Conservation (phyloP, 2,329 filamentous ascomycete genomes). For the Juglanconis sp. region DNA sequence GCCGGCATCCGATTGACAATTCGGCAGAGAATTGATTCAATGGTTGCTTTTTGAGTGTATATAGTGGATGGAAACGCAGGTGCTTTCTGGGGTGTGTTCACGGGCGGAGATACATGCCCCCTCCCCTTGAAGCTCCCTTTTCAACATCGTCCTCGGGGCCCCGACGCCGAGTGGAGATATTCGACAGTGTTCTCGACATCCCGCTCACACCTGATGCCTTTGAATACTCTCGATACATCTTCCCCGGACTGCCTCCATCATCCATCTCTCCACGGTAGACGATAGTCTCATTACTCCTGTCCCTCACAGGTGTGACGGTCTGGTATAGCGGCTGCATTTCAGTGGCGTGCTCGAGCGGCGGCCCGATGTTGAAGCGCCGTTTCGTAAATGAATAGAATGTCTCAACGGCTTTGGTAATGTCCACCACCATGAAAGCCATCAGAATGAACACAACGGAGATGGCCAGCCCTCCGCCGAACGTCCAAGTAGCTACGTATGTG, state of each 20-base stretch:
- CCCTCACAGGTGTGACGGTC: background rate
- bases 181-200: slow-evolving; percentile 14
- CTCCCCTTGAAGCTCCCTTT: background rate
- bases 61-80: background rate
- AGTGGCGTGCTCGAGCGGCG: background rate
- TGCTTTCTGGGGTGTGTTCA: background rate
- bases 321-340: slow-evolving; percentile 2
- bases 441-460: slow-evolving; percentile 36
- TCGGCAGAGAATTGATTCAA: no score
- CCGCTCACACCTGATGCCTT: slow-evolving; percentile 15
- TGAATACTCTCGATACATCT: slow-evolving; percentile 12
- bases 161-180: slow-evolving; percentile 7
- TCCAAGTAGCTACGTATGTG: slow-evolving; percentile 26
- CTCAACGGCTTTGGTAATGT: slow-evolving; percentile 27
- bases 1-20: no score
- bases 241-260: slow-evolving; percentile 4
- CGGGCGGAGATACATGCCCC: background rate
- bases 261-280: slow-evolving; percentile 11
- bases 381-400: slow-evolving; percentile 14
- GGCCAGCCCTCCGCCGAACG: slow-evolving; percentile 36
- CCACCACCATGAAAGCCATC: slow-evolving; percentile 35
- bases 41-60: no score
- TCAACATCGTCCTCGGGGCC: slow-evolving; percentile 10
- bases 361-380: background rate
- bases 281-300: slow-evolving; percentile 10